Evolutionary conservation across 2,329 filamentous ascomycete species (phyloP).

Genomic region (Pseudophaeomoniella oleicola): DNA sequence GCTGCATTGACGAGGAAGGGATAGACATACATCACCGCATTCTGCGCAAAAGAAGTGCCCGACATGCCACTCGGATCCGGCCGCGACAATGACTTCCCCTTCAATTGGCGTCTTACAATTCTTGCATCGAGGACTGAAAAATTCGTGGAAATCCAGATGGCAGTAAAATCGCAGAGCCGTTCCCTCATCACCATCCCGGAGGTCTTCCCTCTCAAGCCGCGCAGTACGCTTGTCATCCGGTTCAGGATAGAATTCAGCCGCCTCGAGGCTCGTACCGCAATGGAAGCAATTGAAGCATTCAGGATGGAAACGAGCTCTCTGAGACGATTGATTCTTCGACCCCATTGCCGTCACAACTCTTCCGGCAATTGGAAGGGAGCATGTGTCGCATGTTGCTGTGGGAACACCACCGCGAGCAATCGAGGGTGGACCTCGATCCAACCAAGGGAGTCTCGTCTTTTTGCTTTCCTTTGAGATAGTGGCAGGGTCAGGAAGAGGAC

Average conservation of each 20-base stretch:
- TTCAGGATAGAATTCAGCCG: slow-evolving; percentile 91
- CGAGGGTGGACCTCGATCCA: slow-evolving; percentile 20
- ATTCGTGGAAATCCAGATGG: slow-evolving; percentile 96
- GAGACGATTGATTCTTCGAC: slow-evolving; percentile 16
- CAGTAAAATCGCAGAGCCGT: slow-evolving; percentile 75
- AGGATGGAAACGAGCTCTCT: slow-evolving; percentile 60
- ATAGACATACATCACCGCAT: slow-evolving; percentile 58
- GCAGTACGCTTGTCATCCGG: slow-evolving; percentile 57
- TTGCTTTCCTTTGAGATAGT: slow-evolving; percentile 16
- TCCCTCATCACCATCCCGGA: slow-evolving; percentile 43
- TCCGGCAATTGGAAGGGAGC: slow-evolving; percentile 70
- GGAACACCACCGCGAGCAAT: slow-evolving; percentile 34
- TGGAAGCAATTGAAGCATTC: slow-evolving; percentile 83
- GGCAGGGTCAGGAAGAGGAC: slow-evolving; percentile 13
- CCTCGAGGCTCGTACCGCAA: slow-evolving; percentile 79
- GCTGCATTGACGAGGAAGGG: neutral
- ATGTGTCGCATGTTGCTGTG: slow-evolving; percentile 71
- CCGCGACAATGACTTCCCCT: slow-evolving; percentile 83
- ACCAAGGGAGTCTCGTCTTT: slow-evolving; percentile 14
- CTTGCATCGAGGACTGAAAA: slow-evolving; percentile 84
- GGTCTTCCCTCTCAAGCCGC: slow-evolving; percentile 50
- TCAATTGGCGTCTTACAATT: slow-evolving; percentile 94
- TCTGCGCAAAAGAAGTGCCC: slow-evolving; percentile 99
- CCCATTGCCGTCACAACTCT: slow-evolving; percentile 77
- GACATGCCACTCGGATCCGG: slow-evolving; percentile 90